Evolutionary conservation across 495 filamentous ascomycete species (phyloP), one percentile per base, ranked within the genome.

Genomic region (Penicillium soppii): DNA sequence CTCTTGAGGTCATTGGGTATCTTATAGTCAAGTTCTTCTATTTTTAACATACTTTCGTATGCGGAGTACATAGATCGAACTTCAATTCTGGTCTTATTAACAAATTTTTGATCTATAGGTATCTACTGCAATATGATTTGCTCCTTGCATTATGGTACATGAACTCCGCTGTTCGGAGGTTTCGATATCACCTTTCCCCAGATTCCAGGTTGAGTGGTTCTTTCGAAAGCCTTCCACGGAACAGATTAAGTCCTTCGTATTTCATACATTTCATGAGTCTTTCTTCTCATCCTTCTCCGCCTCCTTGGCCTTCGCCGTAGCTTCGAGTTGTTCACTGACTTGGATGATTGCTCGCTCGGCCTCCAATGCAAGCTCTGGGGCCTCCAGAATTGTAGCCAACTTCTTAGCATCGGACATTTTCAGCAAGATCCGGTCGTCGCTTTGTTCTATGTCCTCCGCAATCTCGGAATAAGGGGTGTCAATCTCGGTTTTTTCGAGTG

Each of bases 301-400:
- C 47, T 75, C 60, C 22, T 73, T 62, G 17, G 54, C 36, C 21
- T 66, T 48, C 41, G 68, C 63, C 36, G 75, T 74, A 32, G 82
- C 74, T 46, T 76, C 60, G 46, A 92, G 69, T 30, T 82, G 78
- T 50, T 78, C 80, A 60, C 91, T 82, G 1, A 97, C 88, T 73
- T 97, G 92, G 74, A 87, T 82, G 30, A 94, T 87, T 3, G 92
- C 92, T 22, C 92, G 76, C 59, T 97, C 91, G 2, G 95, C 83
- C 70, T 97, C 94, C n/a, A 88, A 69, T 43, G 86, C 85, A 45
- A 97, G 80, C 46, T 90, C 89, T 0, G 92, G 91, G 20, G 96
- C 74, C 8, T 89, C 77, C n/a, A 94, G 69, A 1, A 83, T 78
- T 37, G 83, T 69, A 16, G 88, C 85, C 48, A 97, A 79, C 54